phyloP scores from a whole-genome alignment of 1,139 yeast species.

The Candida glucosophila region DNA sequence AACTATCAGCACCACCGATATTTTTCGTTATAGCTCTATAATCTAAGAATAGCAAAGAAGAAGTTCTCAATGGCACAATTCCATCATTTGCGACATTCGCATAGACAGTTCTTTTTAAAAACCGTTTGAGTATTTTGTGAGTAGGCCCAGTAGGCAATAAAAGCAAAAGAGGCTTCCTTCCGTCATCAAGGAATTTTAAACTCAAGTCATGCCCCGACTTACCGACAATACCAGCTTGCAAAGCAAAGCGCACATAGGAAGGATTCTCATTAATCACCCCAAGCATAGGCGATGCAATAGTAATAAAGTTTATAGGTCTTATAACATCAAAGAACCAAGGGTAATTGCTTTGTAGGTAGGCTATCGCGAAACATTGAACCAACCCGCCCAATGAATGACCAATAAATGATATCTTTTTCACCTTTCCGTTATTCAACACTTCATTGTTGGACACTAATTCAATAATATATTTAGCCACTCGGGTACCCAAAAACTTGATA shows the following conservation, averaged over 20 bases:
- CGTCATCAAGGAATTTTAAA: constrained; percentile 35
- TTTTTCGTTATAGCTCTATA: constrained; percentile 34
- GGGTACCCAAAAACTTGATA: constrained; percentile 72
- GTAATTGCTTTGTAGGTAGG: constrained; percentile 54
- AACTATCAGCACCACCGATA: constrained; percentile 8
- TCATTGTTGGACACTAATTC: constrained; percentile 42
- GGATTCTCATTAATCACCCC: constrained; percentile 88
- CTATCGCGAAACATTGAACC: constrained; percentile 84
- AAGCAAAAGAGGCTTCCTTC: constrained; percentile 55
- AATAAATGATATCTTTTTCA: constrained; percentile 67
- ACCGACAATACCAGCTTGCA: constrained; percentile 87
- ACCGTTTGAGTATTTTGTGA: constrained; percentile 52
- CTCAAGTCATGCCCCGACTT: constrained; percentile 91
- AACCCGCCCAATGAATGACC: constrained; percentile 94
- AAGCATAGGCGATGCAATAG: constrained; percentile 80
- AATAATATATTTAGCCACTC: constrained; percentile 71
- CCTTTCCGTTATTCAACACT: constrained; percentile 21
- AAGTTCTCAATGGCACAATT: constrained; percentile 84
- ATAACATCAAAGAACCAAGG: constrained; percentile 65
- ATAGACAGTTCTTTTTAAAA: constrained; percentile 63
- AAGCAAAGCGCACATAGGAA: constrained; percentile 70
- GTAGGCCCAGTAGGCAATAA: constrained; percentile 79
- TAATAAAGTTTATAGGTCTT: constrained; percentile 71
- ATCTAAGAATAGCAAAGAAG: constrained; percentile 71
- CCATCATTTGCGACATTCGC: constrained; percentile 85